A percentile compares a stretch with the other conserved stretches of the same genome.
Evolutionary conservation across 23 red algal genomes (phyloP).

Genomic region (Gracilaria caudata): DNA sequence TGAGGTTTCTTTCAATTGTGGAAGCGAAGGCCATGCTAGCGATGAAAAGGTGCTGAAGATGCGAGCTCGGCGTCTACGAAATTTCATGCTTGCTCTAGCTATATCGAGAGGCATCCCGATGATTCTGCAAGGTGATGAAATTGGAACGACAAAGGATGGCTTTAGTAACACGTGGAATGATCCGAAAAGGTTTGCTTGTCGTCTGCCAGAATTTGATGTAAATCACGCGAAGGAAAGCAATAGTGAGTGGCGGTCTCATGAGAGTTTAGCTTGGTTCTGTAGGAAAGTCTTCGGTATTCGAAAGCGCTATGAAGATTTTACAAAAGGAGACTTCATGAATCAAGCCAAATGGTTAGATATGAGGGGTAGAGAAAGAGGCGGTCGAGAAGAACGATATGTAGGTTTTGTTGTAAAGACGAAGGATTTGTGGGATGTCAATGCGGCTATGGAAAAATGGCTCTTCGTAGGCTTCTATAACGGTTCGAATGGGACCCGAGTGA

Average conservation of each 20-base stretch:
- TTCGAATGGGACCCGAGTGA: not conserved
- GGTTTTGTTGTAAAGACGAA: constrained; percentile 2
- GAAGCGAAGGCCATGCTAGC: constrained; percentile 43
- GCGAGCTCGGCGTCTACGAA: constrained; percentile 55
- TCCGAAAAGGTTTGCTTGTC: constrained; percentile 26
- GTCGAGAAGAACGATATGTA: constrained; percentile 26
- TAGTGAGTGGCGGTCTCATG: not conserved
- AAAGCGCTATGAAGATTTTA: constrained; percentile 14
- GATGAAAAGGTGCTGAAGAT: constrained; percentile 3
- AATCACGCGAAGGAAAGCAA: too few relatives aligned
- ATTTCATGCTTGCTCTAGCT: constrained; percentile 66
- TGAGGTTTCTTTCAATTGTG: constrained; percentile 76
- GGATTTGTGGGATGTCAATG: not conserved
- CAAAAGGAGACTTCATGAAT: constrained; percentile 21
- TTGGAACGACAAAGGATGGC: constrained; percentile 75
- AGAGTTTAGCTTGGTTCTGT: constrained; percentile 10
- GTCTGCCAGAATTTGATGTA: constrained; percentile 1
- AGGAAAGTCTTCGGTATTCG: not conserved
- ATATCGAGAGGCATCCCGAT: constrained; percentile 77
- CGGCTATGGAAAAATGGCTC: not conserved
- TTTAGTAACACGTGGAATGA: constrained; percentile 72
- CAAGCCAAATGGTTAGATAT: constrained; percentile 32
- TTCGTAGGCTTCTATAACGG: constrained; percentile 23
- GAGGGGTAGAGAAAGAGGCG: not conserved
- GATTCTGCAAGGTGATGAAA: constrained; percentile 75